Percentiles rank a stretch among this genome's conserved stretches.
Evolutionary conservation across 2,329 filamentous ascomycete genomes (phyloP).

Genomic region (Madurella mycetomatis): DNA sequence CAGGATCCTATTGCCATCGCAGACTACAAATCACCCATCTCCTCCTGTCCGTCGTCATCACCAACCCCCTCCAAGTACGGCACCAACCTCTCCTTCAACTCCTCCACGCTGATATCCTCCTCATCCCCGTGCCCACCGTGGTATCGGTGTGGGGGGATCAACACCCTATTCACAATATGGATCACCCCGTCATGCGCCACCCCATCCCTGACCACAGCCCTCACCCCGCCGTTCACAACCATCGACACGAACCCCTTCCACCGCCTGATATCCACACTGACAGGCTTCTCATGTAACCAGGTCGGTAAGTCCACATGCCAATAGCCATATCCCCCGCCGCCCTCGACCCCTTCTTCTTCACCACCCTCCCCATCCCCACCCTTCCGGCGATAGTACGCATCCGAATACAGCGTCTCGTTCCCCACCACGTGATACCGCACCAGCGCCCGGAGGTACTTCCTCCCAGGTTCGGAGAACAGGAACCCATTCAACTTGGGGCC

Average conservation of each 20-base stretch:
- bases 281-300: conserved; percentile 58
- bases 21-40: conserved; percentile 8
- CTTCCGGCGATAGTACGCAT: conserved; percentile 62
- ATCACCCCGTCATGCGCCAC: conserved; percentile 77
- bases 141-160: conserved; percentile 68
- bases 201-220: conserved; percentile 64
- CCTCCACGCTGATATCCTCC: conserved; percentile 26
- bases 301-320: conserved; percentile 67
- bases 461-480: conserved; percentile 72
- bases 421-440: conserved; percentile 74
- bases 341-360: conserved; percentile 30
- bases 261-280: conserved; percentile 67
- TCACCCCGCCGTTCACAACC: conserved; percentile 68
- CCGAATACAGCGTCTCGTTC: conserved; percentile 75
- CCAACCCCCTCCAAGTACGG: conserved; percentile 17
- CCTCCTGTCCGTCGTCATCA: background rate
- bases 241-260: conserved; percentile 67
- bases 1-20: background rate
- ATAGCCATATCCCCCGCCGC: conserved; percentile 21
- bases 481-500: conserved; percentile 73
- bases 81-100: conserved; percentile 21
- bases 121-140: conserved; percentile 29
- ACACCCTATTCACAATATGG: conserved; percentile 67
- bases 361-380: conserved; percentile 25
- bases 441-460: conserved; percentile 71